phyloP scores from a whole-genome alignment of 2,329 filamentous ascomycete genomes.

The Curvularia lunata region DNA sequence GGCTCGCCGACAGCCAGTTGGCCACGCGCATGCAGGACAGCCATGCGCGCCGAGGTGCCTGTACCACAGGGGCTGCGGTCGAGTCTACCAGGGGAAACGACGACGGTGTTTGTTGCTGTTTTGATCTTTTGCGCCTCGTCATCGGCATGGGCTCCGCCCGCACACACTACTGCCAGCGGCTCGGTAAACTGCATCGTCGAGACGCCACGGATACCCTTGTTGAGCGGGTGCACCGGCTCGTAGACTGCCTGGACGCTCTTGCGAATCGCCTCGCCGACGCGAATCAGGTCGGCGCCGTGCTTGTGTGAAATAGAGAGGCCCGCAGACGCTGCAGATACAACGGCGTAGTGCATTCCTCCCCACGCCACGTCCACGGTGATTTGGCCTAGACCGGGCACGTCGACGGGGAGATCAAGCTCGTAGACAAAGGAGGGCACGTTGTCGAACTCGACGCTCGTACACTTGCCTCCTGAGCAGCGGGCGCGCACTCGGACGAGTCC shows the following conservation, averaged over 20 bases:
- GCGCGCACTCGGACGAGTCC: conserved; percentile 53
- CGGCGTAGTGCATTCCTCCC: conserved; percentile 56
- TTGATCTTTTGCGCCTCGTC: not conserved
- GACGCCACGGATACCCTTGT: conserved; percentile 51
- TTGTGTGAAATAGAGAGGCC: conserved; percentile 46
- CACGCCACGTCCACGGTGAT: conserved; percentile 54
- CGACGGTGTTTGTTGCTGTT: conserved; percentile 46
- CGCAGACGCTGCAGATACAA: conserved; percentile 51
- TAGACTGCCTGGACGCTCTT: conserved; percentile 45
- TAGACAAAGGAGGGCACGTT: conserved; percentile 56
- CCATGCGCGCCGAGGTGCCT: conserved; percentile 54
- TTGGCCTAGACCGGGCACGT: conserved; percentile 52
- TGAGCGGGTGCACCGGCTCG: conserved; percentile 54
- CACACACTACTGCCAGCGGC: conserved; percentile 31
- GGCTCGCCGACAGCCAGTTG: conserved; percentile 47
- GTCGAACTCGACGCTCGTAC: conserved; percentile 54
- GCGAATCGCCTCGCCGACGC: conserved; percentile 55
- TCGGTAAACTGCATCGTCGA: conserved; percentile 51
- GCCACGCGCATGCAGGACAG: conserved; percentile 53
- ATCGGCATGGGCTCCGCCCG: not conserved
- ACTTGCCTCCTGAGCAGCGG: conserved; percentile 53
- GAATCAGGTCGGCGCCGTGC: conserved; percentile 48
- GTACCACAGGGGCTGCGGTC: conserved; percentile 58
- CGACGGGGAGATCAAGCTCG: conserved; percentile 49
- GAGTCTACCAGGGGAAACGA: conserved; percentile 56